A percentile compares a stretch with the other conserved stretches of the same genome.
phyloP scores from a whole-genome alignment of 129 eudicot species.

The Flaveria sonorensis region DNA sequence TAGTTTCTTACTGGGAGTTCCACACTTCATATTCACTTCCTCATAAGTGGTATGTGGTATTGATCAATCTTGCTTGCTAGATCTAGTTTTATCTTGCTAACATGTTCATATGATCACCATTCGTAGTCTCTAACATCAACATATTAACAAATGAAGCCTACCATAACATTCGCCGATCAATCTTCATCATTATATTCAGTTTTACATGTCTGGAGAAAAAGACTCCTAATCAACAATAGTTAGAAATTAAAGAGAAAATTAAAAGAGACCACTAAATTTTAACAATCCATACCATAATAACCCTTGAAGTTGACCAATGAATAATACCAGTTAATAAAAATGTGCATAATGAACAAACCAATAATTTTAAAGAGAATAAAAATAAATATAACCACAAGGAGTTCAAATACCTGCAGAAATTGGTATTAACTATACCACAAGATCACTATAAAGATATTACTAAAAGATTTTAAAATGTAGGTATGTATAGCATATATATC shows the following conservation, averaged over 20 bases:
- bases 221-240: background rate
- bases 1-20: background rate
- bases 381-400: constrained; percentile 11
- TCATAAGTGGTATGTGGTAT: background rate
- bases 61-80: background rate
- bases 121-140: background rate
- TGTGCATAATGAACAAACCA: background rate
- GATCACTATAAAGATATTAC: background rate
- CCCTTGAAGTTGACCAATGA: background rate
- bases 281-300: background rate
- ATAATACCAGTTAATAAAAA: background rate
- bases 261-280: background rate
- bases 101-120: background rate
- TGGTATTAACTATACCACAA: background rate
- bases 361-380: background rate
- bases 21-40: background rate
- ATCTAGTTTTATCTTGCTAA: background rate
- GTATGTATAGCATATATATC: background rate
- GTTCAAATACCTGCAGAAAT: constrained; percentile 21
- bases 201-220: background rate
- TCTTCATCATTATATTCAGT: background rate
- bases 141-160: background rate
- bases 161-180: too few species aligned
- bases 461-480: background rate
- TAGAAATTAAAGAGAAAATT: background rate